These are phyloP conservation scores for Borovskyia barvae DNA, from an alignment of 208 protist species.

Conservation along the genomic window DNA sequence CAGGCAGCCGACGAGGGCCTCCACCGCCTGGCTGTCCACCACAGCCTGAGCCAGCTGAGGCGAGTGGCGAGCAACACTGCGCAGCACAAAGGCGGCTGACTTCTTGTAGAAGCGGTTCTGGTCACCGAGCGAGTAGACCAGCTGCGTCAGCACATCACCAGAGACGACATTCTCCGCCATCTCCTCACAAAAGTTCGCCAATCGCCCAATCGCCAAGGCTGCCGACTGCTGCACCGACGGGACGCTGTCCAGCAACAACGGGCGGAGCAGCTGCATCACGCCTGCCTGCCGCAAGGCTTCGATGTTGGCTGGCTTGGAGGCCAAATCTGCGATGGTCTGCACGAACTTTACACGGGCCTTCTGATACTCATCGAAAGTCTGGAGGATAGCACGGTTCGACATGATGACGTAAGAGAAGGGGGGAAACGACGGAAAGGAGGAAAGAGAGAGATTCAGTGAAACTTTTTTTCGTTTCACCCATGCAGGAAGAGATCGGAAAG, in stretches of 20 bases:
- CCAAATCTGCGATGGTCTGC: conserved; percentile 94
- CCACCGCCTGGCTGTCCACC: conserved; percentile 95
- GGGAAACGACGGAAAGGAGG: background rate
- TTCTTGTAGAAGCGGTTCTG: conserved; percentile 99
- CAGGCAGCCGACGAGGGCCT: conserved; percentile 96
- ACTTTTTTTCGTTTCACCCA: background rate
- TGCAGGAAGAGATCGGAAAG: no score
- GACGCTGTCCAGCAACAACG: conserved; percentile 96
- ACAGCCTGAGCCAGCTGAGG: conserved; percentile 96
- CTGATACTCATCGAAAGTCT: conserved; percentile 98
- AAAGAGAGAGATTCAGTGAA: background rate
- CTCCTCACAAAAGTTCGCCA: conserved; percentile 97
- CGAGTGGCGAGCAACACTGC: conserved; percentile 96
- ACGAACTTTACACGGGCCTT: conserved; percentile 96
- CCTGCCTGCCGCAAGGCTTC: conserved; percentile 95
- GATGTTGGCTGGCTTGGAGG: conserved; percentile 96
- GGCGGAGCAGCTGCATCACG: conserved; percentile 97
- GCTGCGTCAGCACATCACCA: conserved; percentile 96
- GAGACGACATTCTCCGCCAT: conserved; percentile 97
- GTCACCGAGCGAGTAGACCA: conserved; percentile 97
- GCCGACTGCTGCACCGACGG: conserved; percentile 98
- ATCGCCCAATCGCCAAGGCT: conserved; percentile 96
- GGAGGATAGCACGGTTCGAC: conserved; percentile 91
- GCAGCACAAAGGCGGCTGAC: conserved; percentile 96
- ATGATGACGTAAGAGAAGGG: conserved; percentile 20